A percentile compares a stretch with the other conserved stretches of the same genome.
Conservation (phyloP, 179 eudicot species). For the Pouteria campechiana region DNA sequence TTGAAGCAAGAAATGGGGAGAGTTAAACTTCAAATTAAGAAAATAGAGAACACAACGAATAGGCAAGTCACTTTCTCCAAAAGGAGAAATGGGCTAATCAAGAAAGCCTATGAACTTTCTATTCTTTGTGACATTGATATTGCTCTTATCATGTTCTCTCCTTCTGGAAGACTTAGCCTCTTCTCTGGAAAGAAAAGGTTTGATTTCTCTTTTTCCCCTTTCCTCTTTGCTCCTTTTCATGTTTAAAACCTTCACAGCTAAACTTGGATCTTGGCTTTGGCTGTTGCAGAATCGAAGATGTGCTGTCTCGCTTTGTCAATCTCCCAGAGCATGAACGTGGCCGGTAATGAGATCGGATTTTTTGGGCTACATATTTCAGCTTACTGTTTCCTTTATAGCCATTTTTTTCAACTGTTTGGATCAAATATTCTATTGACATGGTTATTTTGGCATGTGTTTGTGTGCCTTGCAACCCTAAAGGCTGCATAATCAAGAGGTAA, state of each 20-base stretch:
- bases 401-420: too few relatives aligned
- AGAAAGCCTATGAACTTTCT: slow-evolving; percentile 47
- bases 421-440: too few relatives aligned
- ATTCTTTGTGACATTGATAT: slow-evolving; percentile 46
- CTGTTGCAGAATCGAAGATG: slow-evolving; percentile 26
- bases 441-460: background rate
- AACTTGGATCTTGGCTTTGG: background rate
- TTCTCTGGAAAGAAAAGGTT: slow-evolving; percentile 36
- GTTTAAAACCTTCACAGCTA: background rate
- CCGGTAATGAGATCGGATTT: slow-evolving; percentile 10
- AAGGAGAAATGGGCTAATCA: slow-evolving; percentile 36
- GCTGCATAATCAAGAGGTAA: slow-evolving; percentile 37
- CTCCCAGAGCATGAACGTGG: slow-evolving; percentile 47
- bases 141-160: slow-evolving; percentile 46
- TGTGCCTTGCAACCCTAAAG: slow-evolving; percentile 9
- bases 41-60: slow-evolving; percentile 35
- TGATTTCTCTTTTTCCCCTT: background rate
- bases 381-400: too few relatives aligned
- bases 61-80: slow-evolving; percentile 48
- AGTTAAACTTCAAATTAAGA: slow-evolving; percentile 36
- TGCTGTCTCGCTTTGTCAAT: slow-evolving; percentile 25
- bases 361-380: background rate
- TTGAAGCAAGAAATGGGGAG: slow-evolving; percentile 30
- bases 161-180: slow-evolving; percentile 33
- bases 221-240: background rate